A percentile compares a stretch with the other conserved stretches of the same genome.
Evolutionary conservation across 2,329 filamentous ascomycete genomes (phyloP).

Genomic region (Cyclaneusma minus): DNA sequence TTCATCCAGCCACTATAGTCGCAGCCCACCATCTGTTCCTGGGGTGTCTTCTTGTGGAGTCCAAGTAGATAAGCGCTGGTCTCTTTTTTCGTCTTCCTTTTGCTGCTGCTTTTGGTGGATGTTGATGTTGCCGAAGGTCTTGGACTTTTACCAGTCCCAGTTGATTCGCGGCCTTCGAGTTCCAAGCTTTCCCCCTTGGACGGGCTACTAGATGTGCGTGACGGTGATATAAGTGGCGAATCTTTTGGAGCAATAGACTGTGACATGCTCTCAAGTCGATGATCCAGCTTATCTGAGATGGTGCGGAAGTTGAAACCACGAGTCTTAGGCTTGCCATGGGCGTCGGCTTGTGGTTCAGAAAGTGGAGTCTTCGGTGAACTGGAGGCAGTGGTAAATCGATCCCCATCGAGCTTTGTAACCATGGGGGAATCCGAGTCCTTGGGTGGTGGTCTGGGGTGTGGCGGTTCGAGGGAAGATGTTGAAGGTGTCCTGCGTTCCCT

Average conservation of each 20-base stretch:
- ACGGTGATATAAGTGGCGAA: slow-evolving; percentile 44
- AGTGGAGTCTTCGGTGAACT: slow-evolving; percentile 27
- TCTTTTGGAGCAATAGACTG: slow-evolving; percentile 46
- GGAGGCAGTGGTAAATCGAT: slow-evolving; percentile 5
- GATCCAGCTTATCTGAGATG: slow-evolving; percentile 49
- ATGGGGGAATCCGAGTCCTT: slow-evolving; percentile 39
- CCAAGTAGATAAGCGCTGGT: slow-evolving; percentile 90
- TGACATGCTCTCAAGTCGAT: too few species aligned
- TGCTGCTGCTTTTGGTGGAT: slow-evolving; percentile 27
- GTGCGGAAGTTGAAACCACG: slow-evolving; percentile 60
- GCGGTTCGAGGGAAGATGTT: slow-evolving; percentile 41
- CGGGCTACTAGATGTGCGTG: slow-evolving; percentile 59
- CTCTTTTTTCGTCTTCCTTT: slow-evolving; percentile 76
- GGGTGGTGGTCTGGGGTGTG: slow-evolving; percentile 39
- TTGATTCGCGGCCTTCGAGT: slow-evolving; percentile 66
- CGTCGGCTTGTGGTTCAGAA: slow-evolving; percentile 25
- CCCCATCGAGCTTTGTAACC: slow-evolving; percentile 44
- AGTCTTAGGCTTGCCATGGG: slow-evolving; percentile 29
- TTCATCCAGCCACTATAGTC: slow-evolving; percentile 99
- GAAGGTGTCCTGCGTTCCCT: slow-evolving; percentile 20
- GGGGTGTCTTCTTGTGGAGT: slow-evolving; percentile 62
- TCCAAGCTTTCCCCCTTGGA: slow-evolving; percentile 58
- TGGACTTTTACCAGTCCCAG: slow-evolving; percentile 43
- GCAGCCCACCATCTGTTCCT: slow-evolving; percentile 70
- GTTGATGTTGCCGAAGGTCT: slow-evolving; percentile 27